Percentiles rank a stretch among this genome's conserved stretches.
Evolutionary conservation across 495 filamentous ascomycete genomes (phyloP).

Genomic region (Penicillium canescens): DNA sequence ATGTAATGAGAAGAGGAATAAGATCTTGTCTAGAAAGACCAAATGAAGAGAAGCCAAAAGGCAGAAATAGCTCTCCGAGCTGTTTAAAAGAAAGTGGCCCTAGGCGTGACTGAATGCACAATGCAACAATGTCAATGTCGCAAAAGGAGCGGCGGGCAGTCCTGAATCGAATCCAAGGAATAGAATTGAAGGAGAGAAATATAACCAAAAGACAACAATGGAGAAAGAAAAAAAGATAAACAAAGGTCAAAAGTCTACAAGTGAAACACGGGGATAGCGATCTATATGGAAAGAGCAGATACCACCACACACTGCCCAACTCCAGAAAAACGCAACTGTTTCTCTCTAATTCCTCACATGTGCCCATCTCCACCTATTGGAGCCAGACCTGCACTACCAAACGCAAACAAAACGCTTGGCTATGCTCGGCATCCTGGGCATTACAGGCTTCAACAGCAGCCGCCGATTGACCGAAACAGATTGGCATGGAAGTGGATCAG

Average conservation of each 20-base stretch:
- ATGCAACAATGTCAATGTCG: slow-evolving; percentile 3
- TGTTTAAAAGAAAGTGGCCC: background rate
- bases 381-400: background rate
- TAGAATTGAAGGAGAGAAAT: slow-evolving; percentile 12
- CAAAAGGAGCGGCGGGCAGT: slow-evolving; percentile 8
- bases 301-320: background rate
- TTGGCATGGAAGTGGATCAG: background rate
- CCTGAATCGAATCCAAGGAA: slow-evolving; percentile 13
- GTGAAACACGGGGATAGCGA: slow-evolving; percentile 7
- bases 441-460: background rate
- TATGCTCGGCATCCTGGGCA: slow-evolving; percentile 2
- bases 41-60: slow-evolving; percentile 11
- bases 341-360: background rate
- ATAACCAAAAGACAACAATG: slow-evolving; percentile 25
- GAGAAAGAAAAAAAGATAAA: slow-evolving; percentile 12
- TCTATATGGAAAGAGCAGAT: slow-evolving; percentile 16
- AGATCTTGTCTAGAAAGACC: background rate
- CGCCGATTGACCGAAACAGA: background rate
- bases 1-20: slow-evolving; percentile 15
- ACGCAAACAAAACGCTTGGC: slow-evolving; percentile 2
- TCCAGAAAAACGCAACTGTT: background rate
- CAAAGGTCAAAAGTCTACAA: slow-evolving; percentile 18
- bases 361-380: background rate
- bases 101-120: background rate
- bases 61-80: slow-evolving; percentile 8